Evolutionary conservation across 2,329 filamentous ascomycete genomes (phyloP), one percentile per base, ranked within the genome.

Genomic region (Pochonia chlamydosporia): DNA sequence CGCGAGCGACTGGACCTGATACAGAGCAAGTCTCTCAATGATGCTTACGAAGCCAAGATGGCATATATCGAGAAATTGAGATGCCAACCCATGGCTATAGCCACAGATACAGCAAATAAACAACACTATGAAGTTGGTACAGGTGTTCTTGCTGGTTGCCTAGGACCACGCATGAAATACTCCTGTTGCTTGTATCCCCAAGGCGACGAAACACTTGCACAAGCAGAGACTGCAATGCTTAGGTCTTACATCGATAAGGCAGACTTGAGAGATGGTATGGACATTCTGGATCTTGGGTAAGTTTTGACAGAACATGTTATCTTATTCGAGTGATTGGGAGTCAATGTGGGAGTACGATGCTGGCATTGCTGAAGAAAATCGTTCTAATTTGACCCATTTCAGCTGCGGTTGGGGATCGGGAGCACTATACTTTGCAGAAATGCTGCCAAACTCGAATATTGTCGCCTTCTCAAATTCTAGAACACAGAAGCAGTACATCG

Each of bases 41-140:
- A 73, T 23, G 73, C 71, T 14, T 78, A 78, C 50, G 71, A 73
- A 48, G 72, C 72, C 49, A 87, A 87, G 62, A 82, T 85, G 76
- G 66, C 67, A 21, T 87, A 83, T 59, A 72, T 87, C 10, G 69
- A 78, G 44, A 63, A 72, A 3, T 69, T 86, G n/a, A 73, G 79
- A 18, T 70, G 66, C 14, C 70, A 75, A 30, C 82, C 82, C 10
- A 86, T 87, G 52, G 84, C 84, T n/a, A 75, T 87, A 54, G 79
- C 84, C 61, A 85, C 82, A 1, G 73, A 71, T 3, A 68, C 73
- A 2, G 83, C 84, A 20, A 87, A 87, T 60, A 68, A 76, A 56
- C 84, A 87, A 70, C 84, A 87, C 63, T 87, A 88, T 59, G 84
- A 87, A 65, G 83, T 87, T 35, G 81, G 80, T 33, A 85, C 83